Base-by-base conservation (phyloP, 2,329 filamentous ascomycete species). In the Beauveria medogensis region DNA sequence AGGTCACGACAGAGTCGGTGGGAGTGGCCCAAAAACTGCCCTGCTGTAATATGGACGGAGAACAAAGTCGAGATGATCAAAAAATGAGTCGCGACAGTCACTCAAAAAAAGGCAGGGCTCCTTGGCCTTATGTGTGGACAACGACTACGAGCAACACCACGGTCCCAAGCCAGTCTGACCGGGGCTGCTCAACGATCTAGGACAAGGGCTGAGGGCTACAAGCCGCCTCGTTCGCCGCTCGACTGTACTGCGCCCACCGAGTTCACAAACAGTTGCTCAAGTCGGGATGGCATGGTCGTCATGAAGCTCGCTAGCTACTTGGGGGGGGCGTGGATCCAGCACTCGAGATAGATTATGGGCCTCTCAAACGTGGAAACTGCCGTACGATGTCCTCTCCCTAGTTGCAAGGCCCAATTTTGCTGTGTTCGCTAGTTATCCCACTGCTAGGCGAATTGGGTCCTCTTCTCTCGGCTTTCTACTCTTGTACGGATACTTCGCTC, bases 161-260 rank as follows among this genome's bases (percentile, higher is more conserved):
- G 26, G 24, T 28, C 37, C 40, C 57, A 59, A 59, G 50, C 40
- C 57, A 24, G 48, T 59, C 57, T 53, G 57, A 59, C 57, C 30
- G 57, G 57, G 57, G 57, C 48, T 37, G 50, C 12, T 59, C 48
- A 54, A 59, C 28, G 57, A 59, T 59, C 57, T 54, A 37, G 57
- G 57, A 59, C 57, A 54, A 53, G 57, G 57, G 57, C 57, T 59
- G 48, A 47, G 41, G 46, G 40, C 30, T 44, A 44, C 48, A 37
- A 16, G 48, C 57, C 57, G 57, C 48, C 50, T 59, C 57, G 50
- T 54, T 54, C 43, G 46, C 28, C 30, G 26, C 30, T 40, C 44
- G 43, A 50, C 8, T 22, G 46, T 22, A 51, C 55, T 47, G 28
- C 34, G 34, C 47, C 46, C 46, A 28, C 56, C 24, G 46, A 59